A percentile compares a stretch with the other conserved stretches of the same genome.
Conservation (phyloP, 2,329 filamentous ascomycete species). For the Coniochaeta prunicola region DNA sequence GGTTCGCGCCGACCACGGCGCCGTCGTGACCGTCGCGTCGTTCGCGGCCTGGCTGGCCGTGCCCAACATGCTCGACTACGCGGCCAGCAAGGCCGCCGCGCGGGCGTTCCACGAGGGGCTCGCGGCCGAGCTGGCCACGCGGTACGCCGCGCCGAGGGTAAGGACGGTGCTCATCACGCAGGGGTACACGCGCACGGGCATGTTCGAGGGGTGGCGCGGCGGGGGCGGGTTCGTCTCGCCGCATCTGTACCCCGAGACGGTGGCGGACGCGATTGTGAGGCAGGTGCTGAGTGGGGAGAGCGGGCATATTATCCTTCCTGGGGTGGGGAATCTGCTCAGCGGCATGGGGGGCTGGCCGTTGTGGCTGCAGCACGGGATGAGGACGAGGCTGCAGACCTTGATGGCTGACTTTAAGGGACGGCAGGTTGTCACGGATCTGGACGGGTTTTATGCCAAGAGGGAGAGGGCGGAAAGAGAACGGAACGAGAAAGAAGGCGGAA, state of each 20-base stretch:
- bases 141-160: constrained; percentile 56
- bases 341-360: constrained; percentile 48
- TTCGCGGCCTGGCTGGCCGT: constrained; percentile 54
- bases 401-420: constrained; percentile 38
- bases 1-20: constrained; percentile 56
- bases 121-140: constrained; percentile 46
- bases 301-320: constrained; percentile 49
- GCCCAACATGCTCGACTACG: constrained; percentile 62
- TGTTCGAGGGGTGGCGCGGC: constrained; percentile 56
- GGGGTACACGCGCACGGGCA: constrained; percentile 52
- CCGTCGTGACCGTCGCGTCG: constrained; percentile 63
- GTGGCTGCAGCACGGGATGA: constrained; percentile 52
- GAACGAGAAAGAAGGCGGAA: too few species aligned
- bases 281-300: constrained; percentile 52
- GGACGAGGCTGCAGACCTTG: constrained; percentile 31
- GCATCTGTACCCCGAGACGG: constrained; percentile 50
- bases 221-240: constrained; percentile 47
- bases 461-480: constrained; percentile 17
- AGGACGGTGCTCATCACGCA: constrained; percentile 61
- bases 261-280: constrained; percentile 55
- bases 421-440: constrained; percentile 39
- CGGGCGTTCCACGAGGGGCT: constrained; percentile 63
- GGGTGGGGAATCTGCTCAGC: constrained; percentile 29
- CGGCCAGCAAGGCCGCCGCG: constrained; percentile 57
- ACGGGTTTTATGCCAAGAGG: constrained; percentile 26